phyloP scores from a whole-genome alignment of 495 filamentous ascomycete genomes.

The Chlorociboria aeruginascens region DNA sequence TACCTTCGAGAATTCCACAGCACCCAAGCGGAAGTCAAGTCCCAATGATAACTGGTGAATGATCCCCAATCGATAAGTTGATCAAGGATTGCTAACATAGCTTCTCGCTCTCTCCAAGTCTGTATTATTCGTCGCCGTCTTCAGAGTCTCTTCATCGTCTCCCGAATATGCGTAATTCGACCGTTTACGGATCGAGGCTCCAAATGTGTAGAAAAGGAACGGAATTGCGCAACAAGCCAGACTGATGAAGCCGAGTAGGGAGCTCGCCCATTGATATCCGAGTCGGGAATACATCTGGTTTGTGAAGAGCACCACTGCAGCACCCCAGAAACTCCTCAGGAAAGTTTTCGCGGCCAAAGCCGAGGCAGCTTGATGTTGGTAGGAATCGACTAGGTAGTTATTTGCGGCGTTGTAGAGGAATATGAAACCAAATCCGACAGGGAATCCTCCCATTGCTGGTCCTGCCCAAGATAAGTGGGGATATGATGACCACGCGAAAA shows the following conservation, averaged over 20 bases:
- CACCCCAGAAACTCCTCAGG: slow-evolving; percentile 70
- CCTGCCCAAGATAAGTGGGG: slow-evolving; percentile 54
- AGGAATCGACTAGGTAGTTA: slow-evolving; percentile 74
- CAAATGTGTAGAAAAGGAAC: slow-evolving; percentile 64
- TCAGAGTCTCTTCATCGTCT: slow-evolving; percentile 16
- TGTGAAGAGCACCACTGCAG: slow-evolving; percentile 63
- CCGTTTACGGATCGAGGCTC: slow-evolving; percentile 49
- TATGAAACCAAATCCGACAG: slow-evolving; percentile 76
- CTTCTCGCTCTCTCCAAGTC: slow-evolving; percentile 15
- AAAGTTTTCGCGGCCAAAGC: slow-evolving; percentile 79
- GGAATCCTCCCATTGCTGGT: slow-evolving; percentile 58
- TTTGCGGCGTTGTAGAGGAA: slow-evolving; percentile 78
- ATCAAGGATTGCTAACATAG: slow-evolving; percentile 17
- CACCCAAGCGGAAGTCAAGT: no score
- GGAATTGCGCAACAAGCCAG: slow-evolving; percentile 67
- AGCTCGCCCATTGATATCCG: slow-evolving; percentile 63
- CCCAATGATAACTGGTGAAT: no score
- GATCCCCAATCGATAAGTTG: neutral
- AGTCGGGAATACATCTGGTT: slow-evolving; percentile 66
- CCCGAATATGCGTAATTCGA: slow-evolving; percentile 52
- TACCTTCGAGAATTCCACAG: no score
- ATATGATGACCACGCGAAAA: slow-evolving; percentile 78
- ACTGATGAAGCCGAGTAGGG: slow-evolving; percentile 57
- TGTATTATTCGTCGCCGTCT: neutral
- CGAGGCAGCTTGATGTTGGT: slow-evolving; percentile 75